Base-by-base conservation (phyloP, 257 asterid genomes). In the Voacanga thouarsii region DNA sequence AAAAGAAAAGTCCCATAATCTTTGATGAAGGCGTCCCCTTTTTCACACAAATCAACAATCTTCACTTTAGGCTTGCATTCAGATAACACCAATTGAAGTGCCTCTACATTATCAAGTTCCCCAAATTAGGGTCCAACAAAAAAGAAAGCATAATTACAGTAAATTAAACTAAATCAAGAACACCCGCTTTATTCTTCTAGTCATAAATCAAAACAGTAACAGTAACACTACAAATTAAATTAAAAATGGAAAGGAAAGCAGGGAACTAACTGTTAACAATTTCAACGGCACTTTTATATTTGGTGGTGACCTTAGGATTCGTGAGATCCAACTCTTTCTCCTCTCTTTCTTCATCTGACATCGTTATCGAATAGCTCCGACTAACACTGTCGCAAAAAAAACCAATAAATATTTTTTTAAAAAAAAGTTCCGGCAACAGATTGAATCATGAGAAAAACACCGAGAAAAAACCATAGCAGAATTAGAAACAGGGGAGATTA, bases 331-430 rank as follows among this genome's bases (percentile, higher is more conserved):
- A 78, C 90, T 94, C 98, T 56, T 73, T 83, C 97, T 94, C 98
- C 80, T 92, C 98, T 73, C 97, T 85, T 82, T 92, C 97, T 56
- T 94, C 98, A 73, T 94, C 98, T 80, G 98, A 92, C 97, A 91
- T 90, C 76, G 77, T 86, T 74, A 79, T 64, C 83, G 45, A 72
- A 61, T n/a, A 72, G 51, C 51, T 76, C 89, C 84, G 72, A 63
- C 18, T 33, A 4, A 63, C 69, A 28, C 69, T 64, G 39, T 2
- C 41, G 15, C 41, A 78, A 76, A 78, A 78, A 80, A 47, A 45
- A 57, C 55, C 7, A 70, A 50, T 19, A 50, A 57, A 30, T 30
- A 71, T n/a, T n/a, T n/a, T n/a, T n/a, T n/a, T n/a, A n/a, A n/a
- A n/a, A n/a, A n/a, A n/a, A n/a, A n/a, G n/a, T n/a, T 14, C 24